phyloP scores from a whole-genome alignment of 2,329 filamentous ascomycete genomes.

The Teratosphaeriaceae sp. region DNA sequence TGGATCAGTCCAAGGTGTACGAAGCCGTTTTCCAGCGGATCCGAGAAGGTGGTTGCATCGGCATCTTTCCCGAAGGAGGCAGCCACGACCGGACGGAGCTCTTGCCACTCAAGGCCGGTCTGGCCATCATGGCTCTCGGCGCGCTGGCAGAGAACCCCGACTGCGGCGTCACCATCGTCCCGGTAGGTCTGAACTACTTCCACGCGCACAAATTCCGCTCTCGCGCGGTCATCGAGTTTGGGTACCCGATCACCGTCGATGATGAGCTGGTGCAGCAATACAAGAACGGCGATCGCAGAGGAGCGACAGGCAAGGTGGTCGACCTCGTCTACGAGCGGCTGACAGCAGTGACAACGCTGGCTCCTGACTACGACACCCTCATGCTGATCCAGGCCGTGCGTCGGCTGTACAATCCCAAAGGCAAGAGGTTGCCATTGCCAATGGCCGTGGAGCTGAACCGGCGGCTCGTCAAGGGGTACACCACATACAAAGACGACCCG shows the following conservation, averaged over 20 bases:
- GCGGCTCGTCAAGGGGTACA: slow-evolving; percentile 83
- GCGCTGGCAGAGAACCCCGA: slow-evolving; percentile 78
- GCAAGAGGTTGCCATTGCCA: slow-evolving; percentile 86
- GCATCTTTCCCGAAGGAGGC: slow-evolving; percentile 94
- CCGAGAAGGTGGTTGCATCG: slow-evolving; percentile 77
- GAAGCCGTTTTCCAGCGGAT: slow-evolving; percentile 84
- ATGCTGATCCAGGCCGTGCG: slow-evolving; percentile 95
- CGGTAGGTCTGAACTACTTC: slow-evolving; percentile 99
- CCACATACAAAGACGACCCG: slow-evolving; percentile 83
- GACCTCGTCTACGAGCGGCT: slow-evolving; percentile 82
- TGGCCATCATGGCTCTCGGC: slow-evolving; percentile 95
- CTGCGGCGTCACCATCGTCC: slow-evolving; percentile 88
- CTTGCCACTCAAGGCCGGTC: slow-evolving; percentile 87
- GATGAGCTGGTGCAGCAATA: slow-evolving; percentile 79
- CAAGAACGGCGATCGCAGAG: slow-evolving; percentile 71
- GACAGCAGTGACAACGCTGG: slow-evolving; percentile 81
- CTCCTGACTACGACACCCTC: slow-evolving; percentile 90
- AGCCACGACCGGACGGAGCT: slow-evolving; percentile 92
- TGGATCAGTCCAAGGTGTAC: slow-evolving; percentile 91
- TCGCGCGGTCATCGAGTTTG: slow-evolving; percentile 91
- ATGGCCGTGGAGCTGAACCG: slow-evolving; percentile 93
- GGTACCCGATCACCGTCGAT: slow-evolving; percentile 78
- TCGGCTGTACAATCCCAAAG: slow-evolving; percentile 86
- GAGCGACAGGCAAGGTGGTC: slow-evolving; percentile 78
- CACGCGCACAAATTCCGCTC: slow-evolving; percentile 98